These are phyloP conservation scores for Whalleya microplaca DNA, from an alignment of 2,329 filamentous ascomycete species.

Conservation along the genomic window DNA sequence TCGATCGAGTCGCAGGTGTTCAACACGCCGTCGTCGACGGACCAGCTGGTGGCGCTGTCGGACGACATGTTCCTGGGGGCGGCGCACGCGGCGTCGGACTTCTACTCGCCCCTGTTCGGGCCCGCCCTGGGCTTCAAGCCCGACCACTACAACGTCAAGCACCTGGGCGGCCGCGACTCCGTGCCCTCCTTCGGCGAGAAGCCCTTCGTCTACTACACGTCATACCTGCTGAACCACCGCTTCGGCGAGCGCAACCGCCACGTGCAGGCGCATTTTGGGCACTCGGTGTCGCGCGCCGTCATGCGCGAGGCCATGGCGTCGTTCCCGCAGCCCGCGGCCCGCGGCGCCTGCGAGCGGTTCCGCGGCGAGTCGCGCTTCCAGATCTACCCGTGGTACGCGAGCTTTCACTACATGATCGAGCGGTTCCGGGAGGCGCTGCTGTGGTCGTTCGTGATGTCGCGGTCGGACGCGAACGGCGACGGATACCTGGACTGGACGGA, in stretches of 20 bases:
- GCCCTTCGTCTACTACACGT: conserved; percentile 48
- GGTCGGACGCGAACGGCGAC: conserved; percentile 42
- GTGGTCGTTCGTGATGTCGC: conserved; percentile 47
- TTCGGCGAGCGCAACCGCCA: conserved; percentile 49
- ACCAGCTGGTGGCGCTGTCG: conserved; percentile 46
- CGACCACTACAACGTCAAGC: conserved; percentile 44
- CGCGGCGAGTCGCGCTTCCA: conserved; percentile 47
- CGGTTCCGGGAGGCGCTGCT: conserved; percentile 46
- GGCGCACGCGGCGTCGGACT: conserved; percentile 45
- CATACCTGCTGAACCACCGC: conserved; percentile 47
- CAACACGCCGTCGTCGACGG: conserved; percentile 45
- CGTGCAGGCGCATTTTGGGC: conserved; percentile 47
- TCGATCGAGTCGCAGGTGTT: conserved; percentile 48
- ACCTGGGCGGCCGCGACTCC: conserved; percentile 32
- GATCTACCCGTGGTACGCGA: conserved; percentile 47
- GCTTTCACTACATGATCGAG: conserved; percentile 49
- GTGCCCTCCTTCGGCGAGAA: conserved; percentile 48
- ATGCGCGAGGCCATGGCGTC: conserved; percentile 45
- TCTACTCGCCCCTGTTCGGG: conserved; percentile 49
- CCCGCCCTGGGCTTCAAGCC: conserved; percentile 47
- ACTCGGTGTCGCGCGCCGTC: conserved; percentile 45
- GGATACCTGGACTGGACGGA: conserved; percentile 46
- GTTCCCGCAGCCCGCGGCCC: conserved; percentile 45
- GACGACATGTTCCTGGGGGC: conserved; percentile 50
- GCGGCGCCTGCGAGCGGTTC: conserved; percentile 45